Percentiles rank a stretch among this genome's conserved stretches.
These are phyloP conservation scores for Pyrus bretschneideri DNA, from an alignment of 306 rosid species.

Conservation along the genomic window DNA sequence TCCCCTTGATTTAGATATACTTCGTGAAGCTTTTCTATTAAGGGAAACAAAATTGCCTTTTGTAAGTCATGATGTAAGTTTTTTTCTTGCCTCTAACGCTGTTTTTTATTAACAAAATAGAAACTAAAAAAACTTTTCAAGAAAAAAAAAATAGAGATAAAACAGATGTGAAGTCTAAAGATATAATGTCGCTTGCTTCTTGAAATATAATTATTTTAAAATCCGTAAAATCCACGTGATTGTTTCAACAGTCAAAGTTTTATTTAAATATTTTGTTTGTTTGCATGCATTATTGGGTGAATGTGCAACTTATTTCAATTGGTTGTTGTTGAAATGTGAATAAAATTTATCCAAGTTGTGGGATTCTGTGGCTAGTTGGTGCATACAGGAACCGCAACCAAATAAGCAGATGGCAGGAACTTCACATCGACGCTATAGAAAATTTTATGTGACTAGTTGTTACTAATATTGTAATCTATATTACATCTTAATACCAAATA, in stretches of 20 bases:
- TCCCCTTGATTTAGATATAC: slow-evolving; percentile 18
- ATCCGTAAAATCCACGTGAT: background rate
- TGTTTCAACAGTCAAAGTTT: background rate
- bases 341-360: background rate
- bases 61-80: slow-evolving; percentile 15
- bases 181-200: background rate
- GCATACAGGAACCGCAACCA: background rate
- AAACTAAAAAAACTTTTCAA: background rate
- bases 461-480: background rate
- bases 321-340: background rate
- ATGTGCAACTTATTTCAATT: background rate
- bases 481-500: background rate
- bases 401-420: background rate
- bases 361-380: background rate
- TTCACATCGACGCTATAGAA: background rate
- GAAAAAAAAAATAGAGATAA: background rate
- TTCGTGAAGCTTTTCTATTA: slow-evolving; percentile 21
- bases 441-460: background rate
- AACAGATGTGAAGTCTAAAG: background rate
- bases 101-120: background rate
- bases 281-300: background rate
- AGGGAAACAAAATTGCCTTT: slow-evolving; percentile 17
- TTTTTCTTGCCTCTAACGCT: background rate
- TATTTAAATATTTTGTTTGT: background rate
- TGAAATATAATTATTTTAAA: background rate